Conservation (phyloP, 2,329 filamentous ascomycete species). For the Diaporthe helianthi region DNA sequence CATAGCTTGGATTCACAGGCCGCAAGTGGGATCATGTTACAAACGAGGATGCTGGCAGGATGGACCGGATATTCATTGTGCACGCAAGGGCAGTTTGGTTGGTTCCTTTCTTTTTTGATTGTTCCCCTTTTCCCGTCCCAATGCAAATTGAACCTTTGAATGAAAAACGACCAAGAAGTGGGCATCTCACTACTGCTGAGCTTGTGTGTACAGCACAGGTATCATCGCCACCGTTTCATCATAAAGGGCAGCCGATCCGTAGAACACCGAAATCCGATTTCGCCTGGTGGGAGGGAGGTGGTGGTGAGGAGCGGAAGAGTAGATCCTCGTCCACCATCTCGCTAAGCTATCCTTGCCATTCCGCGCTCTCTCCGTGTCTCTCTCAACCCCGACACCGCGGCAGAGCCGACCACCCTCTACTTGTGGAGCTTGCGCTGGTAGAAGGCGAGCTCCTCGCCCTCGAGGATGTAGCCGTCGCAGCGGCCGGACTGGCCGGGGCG, state of each 20-base stretch:
- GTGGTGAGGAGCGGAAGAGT: neutral
- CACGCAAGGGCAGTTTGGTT: constrained; percentile 32
- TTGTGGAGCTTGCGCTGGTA: constrained; percentile 99
- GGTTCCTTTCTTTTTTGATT: constrained; percentile 33
- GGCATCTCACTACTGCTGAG: constrained; percentile 30
- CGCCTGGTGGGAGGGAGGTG: constrained; percentile 32
- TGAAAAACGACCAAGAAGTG: constrained; percentile 27
- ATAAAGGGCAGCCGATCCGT: constrained; percentile 34
- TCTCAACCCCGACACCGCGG: neutral
- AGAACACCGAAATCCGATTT: constrained; percentile 36
- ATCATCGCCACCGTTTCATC: constrained; percentile 32
- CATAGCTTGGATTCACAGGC: neutral
- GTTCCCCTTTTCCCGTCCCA: constrained; percentile 33
- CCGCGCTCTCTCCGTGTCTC: neutral
- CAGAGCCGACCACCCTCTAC: constrained; percentile 61
- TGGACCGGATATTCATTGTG: constrained; percentile 34
- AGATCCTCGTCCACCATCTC: neutral
- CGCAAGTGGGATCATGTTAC: neutral
- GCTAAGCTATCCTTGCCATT: constrained; percentile 30
- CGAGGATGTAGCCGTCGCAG: constrained; percentile 95
- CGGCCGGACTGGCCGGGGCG: constrained; percentile 97
- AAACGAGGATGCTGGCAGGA: constrained; percentile 2
- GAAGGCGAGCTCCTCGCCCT: constrained; percentile 99
- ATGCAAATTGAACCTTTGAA: constrained; percentile 32
- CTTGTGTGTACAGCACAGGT: constrained; percentile 21